phyloP scores from a whole-genome alignment of 83 land plant genomes.

The Thuja plicata region DNA sequence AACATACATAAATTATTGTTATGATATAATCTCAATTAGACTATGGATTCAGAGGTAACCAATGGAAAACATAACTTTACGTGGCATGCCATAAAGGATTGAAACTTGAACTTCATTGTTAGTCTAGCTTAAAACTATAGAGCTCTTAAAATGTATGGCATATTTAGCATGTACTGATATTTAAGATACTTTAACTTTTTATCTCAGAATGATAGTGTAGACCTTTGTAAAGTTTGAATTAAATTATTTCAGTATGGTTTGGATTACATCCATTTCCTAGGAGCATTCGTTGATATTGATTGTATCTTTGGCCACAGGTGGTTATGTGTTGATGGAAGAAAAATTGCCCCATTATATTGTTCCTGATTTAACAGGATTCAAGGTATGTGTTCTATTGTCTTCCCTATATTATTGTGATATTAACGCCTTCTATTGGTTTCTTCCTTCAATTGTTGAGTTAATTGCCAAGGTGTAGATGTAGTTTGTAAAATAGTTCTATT shows the following conservation, averaged over 20 bases:
- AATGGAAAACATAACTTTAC: background rate
- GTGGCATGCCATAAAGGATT: background rate
- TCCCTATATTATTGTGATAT: background rate
- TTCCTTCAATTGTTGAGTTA: too few species aligned
- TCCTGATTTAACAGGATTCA: conserved; percentile 73
- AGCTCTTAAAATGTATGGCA: background rate
- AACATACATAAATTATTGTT: background rate
- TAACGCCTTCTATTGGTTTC: background rate
- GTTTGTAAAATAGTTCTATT: too few species aligned
- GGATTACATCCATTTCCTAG: background rate
- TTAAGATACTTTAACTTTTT: too few species aligned
- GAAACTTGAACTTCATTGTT: background rate
- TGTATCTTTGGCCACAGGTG: conserved; percentile 37
- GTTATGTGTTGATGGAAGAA: conserved; percentile 62
- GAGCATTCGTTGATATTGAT: background rate
- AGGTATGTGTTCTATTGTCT: conserved; percentile 26
- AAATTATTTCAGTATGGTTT: background rate
- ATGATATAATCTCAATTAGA: background rate
- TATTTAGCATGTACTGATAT: background rate
- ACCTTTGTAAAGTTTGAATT: too few species aligned
- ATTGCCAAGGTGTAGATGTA: too few species aligned
- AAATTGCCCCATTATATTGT: conserved; percentile 66
- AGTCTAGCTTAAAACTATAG: background rate
- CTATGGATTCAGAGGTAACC: background rate
- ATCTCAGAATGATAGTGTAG: too few species aligned